Evolutionary conservation across 208 protist genomes (phyloP).

Genomic region (Trypanosoma mega): DNA sequence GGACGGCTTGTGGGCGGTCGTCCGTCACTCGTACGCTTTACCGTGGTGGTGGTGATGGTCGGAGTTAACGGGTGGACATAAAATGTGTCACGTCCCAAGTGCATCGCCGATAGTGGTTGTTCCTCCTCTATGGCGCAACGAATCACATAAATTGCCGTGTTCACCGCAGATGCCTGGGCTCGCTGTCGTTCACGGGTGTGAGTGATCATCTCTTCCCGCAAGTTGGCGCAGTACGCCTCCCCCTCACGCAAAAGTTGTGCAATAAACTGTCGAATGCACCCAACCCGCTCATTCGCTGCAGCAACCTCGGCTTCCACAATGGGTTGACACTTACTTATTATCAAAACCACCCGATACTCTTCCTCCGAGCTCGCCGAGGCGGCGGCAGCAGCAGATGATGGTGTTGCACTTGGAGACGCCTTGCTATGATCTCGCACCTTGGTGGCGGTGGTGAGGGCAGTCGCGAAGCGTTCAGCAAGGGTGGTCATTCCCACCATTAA

Average conservation of each 20-base stretch:
- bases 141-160: conserved; percentile 82
- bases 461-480: conserved; percentile 48
- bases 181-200: conserved; percentile 22
- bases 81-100: conserved; percentile 86
- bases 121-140: conserved; percentile 81
- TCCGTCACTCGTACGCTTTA: neutral
- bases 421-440: conserved; percentile 38
- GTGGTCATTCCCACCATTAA: conserved; percentile 28
- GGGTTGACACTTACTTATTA: conserved; percentile 37
- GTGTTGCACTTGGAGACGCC: too few relatives aligned
- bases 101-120: conserved; percentile 43
- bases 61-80: conserved; percentile 21
- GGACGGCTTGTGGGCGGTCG: too few relatives aligned
- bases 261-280: conserved; percentile 42
- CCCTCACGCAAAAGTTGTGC: conserved; percentile 36
- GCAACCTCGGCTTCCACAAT: conserved; percentile 32
- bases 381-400: too few relatives aligned
- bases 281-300: conserved; percentile 36
- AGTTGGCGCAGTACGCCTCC: conserved; percentile 34
- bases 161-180: conserved; percentile 61
- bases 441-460: conserved; percentile 26
- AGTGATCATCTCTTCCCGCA: conserved; percentile 29
- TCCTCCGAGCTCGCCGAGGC: conserved; percentile 13
- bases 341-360: conserved; percentile 26
- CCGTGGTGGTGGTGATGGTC: neutral